These are phyloP conservation scores for Podaxis mareebaensis DNA, from an alignment of 768 basidiomycete genomes.

Conservation along the genomic window DNA sequence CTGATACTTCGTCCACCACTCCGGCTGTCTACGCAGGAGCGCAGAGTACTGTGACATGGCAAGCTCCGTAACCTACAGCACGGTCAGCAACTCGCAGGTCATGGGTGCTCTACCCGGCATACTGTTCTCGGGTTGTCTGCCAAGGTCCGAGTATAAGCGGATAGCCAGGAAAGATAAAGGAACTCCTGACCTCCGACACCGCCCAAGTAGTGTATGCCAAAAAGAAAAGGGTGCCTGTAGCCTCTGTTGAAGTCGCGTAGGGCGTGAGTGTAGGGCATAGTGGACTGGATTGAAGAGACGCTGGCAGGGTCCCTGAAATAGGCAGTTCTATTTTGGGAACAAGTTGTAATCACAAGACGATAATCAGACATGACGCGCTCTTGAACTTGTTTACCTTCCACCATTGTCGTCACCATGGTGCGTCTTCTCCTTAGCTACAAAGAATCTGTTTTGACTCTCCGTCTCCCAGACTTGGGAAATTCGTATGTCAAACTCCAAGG, in stretches of 20 bases:
- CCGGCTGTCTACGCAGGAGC: conserved; percentile 35
- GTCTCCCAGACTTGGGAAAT: conserved; percentile 69
- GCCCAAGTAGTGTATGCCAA: conserved; percentile 41
- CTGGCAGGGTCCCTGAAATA: neutral
- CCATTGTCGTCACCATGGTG: neutral
- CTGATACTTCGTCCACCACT: conserved; percentile 42
- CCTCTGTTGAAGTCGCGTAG: conserved; percentile 32
- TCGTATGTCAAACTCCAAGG: conserved; percentile 77
- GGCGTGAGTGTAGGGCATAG: conserved; percentile 14
- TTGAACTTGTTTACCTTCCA: conserved; percentile 1
- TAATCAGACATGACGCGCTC: conserved; percentile 4
- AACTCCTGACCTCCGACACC: conserved; percentile 44
- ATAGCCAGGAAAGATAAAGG: neutral
- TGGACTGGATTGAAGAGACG: neutral
- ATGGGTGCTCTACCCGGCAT: conserved; percentile 17
- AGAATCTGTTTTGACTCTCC: neutral
- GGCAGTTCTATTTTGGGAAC: conserved; percentile 11
- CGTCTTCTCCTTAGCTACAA: conserved; percentile 4
- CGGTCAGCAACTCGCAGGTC: neutral
- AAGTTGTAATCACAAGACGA: neutral
- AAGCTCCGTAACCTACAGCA: conserved; percentile 42
- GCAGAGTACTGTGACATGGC: conserved; percentile 52
- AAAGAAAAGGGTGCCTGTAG: conserved; percentile 52
- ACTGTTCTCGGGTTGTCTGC: conserved; percentile 52
- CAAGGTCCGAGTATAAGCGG: neutral